Evolutionary conservation across 768 basidiomycete genomes (phyloP).

Genomic region (Lentinula detonsa): DNA sequence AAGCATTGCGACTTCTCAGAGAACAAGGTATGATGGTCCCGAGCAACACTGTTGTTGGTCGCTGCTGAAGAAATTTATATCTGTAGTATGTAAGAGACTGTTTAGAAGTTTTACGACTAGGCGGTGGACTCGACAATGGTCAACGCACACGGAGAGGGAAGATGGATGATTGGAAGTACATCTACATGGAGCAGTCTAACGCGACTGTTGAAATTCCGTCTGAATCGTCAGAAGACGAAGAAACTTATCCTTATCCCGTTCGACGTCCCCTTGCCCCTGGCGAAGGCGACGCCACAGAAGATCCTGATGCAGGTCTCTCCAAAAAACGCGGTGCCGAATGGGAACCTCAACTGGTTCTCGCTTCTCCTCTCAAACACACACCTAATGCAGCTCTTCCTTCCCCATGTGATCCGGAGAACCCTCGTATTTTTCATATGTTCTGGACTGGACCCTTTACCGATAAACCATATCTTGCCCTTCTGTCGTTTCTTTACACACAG

Average conservation of each 20-base stretch:
- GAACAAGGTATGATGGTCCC: constrained; percentile 45
- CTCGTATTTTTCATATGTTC: constrained; percentile 89
- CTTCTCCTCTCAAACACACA: constrained; percentile 36
- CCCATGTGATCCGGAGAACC: constrained; percentile 72
- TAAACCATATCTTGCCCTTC: constrained; percentile 89
- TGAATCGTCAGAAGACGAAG: constrained; percentile 13
- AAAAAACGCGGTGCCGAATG: constrained; percentile 54
- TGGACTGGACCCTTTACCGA: constrained; percentile 97
- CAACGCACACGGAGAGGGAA: constrained; percentile 66
- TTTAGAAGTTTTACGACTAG: constrained; percentile 81
- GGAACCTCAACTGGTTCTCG: constrained; percentile 51
- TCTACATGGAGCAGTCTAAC: constrained; percentile 55
- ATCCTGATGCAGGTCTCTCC: constrained; percentile 48
- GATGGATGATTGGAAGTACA: constrained; percentile 74
- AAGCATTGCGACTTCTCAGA: constrained; percentile 79
- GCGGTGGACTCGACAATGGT: constrained; percentile 78
- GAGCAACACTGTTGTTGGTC: neutral
- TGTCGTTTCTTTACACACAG: constrained; percentile 92
- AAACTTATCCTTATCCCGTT: constrained; percentile 15
- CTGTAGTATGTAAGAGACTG: constrained; percentile 91
- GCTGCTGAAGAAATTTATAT: neutral
- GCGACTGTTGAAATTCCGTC: constrained; percentile 20
- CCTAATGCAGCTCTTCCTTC: constrained; percentile 31
- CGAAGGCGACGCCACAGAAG: constrained; percentile 24
- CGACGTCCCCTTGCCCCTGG: constrained; percentile 17